These are phyloP conservation scores for Eucalyptus decipiens DNA, from an alignment of 345 rosid genomes.

Conservation along the genomic window DNA sequence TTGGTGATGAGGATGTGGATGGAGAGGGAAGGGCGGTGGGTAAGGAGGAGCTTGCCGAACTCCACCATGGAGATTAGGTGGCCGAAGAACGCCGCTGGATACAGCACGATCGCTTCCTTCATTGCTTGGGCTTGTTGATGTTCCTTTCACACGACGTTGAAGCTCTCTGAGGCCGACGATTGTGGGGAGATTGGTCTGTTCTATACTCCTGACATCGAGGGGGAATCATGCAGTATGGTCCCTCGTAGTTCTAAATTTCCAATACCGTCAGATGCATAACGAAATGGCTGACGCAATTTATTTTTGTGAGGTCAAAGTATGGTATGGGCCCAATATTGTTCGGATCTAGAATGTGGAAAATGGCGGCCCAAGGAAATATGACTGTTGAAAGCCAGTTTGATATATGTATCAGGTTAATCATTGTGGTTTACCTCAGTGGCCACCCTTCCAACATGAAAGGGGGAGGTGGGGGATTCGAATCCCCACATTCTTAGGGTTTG, in stretches of 20 bases:
- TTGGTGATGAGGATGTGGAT: conserved; percentile 32
- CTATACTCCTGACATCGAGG: background rate
- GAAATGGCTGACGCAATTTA: background rate
- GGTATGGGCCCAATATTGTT: background rate
- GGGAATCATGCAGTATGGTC: too few relatives aligned
- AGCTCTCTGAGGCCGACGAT: background rate
- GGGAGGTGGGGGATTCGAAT: too few relatives aligned
- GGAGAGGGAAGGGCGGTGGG: conserved; percentile 33
- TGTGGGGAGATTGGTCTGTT: background rate
- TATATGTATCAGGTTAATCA: background rate
- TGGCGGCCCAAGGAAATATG: background rate
- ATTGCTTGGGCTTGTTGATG: background rate
- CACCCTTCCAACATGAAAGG: fast-evolving
- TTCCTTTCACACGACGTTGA: background rate
- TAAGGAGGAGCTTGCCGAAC: conserved; percentile 38
- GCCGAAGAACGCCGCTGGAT: conserved; percentile 51
- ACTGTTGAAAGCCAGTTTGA: background rate
- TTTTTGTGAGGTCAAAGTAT: background rate
- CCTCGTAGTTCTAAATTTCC: background rate
- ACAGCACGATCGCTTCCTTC: conserved; percentile 32
- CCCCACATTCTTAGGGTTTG: too few relatives aligned
- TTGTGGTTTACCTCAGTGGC: fast-evolving
- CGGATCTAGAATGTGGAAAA: background rate
- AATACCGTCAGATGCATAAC: background rate
- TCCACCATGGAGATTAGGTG: conserved; percentile 71